Evolutionary conservation across 2,329 filamentous ascomycete genomes (phyloP), one percentile per base, ranked within the genome.

Genomic region (Talaromyces sp.): DNA sequence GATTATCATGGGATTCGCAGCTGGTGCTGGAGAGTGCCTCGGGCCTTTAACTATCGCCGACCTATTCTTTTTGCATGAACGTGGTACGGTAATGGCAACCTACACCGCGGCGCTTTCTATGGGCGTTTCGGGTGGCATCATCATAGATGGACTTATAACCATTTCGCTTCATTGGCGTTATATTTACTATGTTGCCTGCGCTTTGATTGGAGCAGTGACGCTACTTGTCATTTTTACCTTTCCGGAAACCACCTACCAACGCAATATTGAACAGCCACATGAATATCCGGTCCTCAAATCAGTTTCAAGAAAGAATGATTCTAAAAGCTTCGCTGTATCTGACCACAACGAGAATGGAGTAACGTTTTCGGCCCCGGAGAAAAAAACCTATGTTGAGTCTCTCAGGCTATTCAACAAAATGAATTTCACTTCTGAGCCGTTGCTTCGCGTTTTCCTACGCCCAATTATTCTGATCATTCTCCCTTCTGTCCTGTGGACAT

Each of bases 61-160:
- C 63, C 69, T 84, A 31, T 85, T 84, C 69, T 85, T 83, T 66
- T 70, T 85, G 17, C 82, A 85, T 62, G 80, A 85, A 65, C 74
- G 83, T 56, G 82, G 81, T 1, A 70, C 74, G 1, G 71, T 81
- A 46, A 84, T 83, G 79, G 32, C n/a, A 17, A 61, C 61, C 14
- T 61, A 61, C 17, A 56, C 56, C 12, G 54, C 59, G 5, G 74
- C 79, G 2, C 54, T 67, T 29, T 61, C 59, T 29, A 26, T 29
- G 11, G 65, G 66, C 7, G 63, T 65, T 21, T 53, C 61, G 26
- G 50, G 50, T n/a, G 73, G 72, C 8, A 70, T 72, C 38, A 67
- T 75, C 48, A 62, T 73, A 32, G 60, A 63, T 48, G 72, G 72
- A 0, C 58, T 74, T 1, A 67, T 75, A 57, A 70, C 69, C 11